These are phyloP conservation scores for Venturia nashicola DNA, from an alignment of 2,329 filamentous ascomycete species.

Conservation along the genomic window DNA sequence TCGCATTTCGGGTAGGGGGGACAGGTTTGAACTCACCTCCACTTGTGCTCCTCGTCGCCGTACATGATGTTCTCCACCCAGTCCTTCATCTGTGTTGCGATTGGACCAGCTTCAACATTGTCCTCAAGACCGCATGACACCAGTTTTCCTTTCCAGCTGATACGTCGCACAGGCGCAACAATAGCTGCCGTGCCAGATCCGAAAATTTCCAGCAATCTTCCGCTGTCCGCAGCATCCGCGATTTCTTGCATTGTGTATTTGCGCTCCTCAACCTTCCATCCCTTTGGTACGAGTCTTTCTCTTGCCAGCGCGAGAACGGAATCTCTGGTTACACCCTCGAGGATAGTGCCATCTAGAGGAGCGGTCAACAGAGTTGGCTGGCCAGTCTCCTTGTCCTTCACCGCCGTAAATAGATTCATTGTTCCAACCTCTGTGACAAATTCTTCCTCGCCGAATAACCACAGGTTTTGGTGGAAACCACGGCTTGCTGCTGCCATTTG, in stretches of 20 bases:
- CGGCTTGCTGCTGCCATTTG: slow-evolving; percentile 83
- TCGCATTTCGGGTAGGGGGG: neutral
- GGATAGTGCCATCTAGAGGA: slow-evolving; percentile 88
- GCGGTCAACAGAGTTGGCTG: slow-evolving; percentile 82
- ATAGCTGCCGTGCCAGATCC: slow-evolving; percentile 89
- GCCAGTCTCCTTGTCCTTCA: slow-evolving; percentile 77
- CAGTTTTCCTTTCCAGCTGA: slow-evolving; percentile 73
- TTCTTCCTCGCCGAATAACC: slow-evolving; percentile 92
- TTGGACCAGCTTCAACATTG: slow-evolving; percentile 73
- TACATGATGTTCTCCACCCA: slow-evolving; percentile 97
- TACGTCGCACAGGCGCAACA: slow-evolving; percentile 78
- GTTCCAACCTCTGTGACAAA: slow-evolving; percentile 95
- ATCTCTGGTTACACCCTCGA: slow-evolving; percentile 89
- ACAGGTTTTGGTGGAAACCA: slow-evolving; percentile 96
- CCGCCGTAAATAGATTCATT: slow-evolving; percentile 92
- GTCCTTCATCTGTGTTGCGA: slow-evolving; percentile 78
- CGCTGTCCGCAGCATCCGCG: slow-evolving; percentile 68
- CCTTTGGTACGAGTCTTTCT: slow-evolving; percentile 70
- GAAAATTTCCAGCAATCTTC: slow-evolving; percentile 83
- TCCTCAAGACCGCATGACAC: slow-evolving; percentile 75
- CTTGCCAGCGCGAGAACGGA: slow-evolving; percentile 77
- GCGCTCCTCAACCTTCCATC: slow-evolving; percentile 79
- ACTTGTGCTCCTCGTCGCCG: slow-evolving; percentile 80
- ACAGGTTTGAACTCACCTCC: slow-evolving; percentile 44
- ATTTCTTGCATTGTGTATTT: slow-evolving; percentile 89